Conservation (phyloP, 805 yeast genomes). For the Blastobotrys chiropterorum region DNA sequence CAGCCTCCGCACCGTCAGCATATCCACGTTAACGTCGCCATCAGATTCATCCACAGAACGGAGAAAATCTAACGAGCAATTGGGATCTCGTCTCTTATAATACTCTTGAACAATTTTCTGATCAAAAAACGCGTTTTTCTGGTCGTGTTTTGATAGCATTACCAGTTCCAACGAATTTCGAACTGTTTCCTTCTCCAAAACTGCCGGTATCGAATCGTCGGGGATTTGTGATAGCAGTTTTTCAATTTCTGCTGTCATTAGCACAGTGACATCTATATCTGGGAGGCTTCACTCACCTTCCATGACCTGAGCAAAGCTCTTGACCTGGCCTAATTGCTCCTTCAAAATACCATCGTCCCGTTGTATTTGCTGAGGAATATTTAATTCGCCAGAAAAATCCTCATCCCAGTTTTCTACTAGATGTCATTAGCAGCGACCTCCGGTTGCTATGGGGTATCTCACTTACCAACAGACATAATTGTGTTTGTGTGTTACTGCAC, state of each 20-base stretch:
- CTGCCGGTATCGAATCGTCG: constrained; percentile 1
- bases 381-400: constrained; percentile 39
- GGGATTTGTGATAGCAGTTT: constrained; percentile 17
- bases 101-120: constrained; percentile 19
- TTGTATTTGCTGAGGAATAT: constrained; percentile 10
- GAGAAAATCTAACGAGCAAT: constrained; percentile 3
- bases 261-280: constrained; percentile 19
- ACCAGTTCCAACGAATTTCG: constrained; percentile 27
- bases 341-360: constrained; percentile 14
- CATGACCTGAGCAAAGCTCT: constrained; percentile 1
- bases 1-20: neutral
- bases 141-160: constrained; percentile 23
- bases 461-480: neutral
- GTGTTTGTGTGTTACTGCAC: too few relatives aligned
- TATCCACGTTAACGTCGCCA: constrained; percentile 2
- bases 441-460: neutral
- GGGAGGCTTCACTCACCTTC: neutral
- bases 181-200: constrained; percentile 13
- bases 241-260: constrained; percentile 18
- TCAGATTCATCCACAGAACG: constrained; percentile 10
- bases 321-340: constrained; percentile 17
- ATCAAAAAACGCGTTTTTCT: constrained; percentile 18
- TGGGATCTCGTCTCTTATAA: constrained; percentile 1
- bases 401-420: constrained; percentile 49
- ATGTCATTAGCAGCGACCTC: neutral